phyloP scores from a whole-genome alignment of 345 rosid species.

The Trapa incisa region DNA sequence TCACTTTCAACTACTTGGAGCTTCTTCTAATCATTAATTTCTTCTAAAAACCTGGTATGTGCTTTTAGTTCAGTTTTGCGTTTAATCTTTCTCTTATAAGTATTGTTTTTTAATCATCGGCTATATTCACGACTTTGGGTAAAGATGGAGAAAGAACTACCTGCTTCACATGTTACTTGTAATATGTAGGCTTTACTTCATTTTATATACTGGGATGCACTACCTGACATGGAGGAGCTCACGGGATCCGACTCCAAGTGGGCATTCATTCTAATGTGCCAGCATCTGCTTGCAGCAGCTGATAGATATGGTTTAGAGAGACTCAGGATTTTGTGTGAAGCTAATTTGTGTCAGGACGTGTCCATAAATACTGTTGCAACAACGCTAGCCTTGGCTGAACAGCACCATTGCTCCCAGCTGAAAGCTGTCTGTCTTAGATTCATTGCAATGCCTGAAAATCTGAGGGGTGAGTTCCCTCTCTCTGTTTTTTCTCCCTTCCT shows the following conservation, averaged over 20 bases:
- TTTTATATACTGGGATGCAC: conserved; percentile 48
- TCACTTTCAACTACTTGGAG: not conserved
- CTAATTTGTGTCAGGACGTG: conserved; percentile 41
- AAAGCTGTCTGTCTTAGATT: conserved; percentile 56
- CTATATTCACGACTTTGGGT: not conserved
- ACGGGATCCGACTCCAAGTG: conserved; percentile 43
- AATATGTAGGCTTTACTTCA: conserved; percentile 44
- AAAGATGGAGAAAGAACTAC: not conserved
- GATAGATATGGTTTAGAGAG: conserved; percentile 57
- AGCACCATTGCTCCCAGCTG: conserved; percentile 52
- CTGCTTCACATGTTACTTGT: not conserved
- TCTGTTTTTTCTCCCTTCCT: not conserved
- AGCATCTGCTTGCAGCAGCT: conserved; percentile 62
- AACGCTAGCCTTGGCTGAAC: conserved; percentile 59
- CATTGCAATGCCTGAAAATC: conserved; percentile 42
- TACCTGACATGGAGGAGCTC: conserved; percentile 53
- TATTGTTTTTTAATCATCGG: too few relatives aligned
- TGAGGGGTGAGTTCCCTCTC: conserved; percentile 24
- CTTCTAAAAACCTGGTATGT: not conserved
- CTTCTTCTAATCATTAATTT: not conserved
- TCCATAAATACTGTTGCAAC: conserved; percentile 58
- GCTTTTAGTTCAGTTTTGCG: not conserved
- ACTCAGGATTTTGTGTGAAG: conserved; percentile 38
- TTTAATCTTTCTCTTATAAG: not conserved
- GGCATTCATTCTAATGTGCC: conserved; percentile 57